These are phyloP conservation scores for Coprinopsis marcescibilis DNA, from an alignment of 768 basidiomycete species.

Conservation along the genomic window DNA sequence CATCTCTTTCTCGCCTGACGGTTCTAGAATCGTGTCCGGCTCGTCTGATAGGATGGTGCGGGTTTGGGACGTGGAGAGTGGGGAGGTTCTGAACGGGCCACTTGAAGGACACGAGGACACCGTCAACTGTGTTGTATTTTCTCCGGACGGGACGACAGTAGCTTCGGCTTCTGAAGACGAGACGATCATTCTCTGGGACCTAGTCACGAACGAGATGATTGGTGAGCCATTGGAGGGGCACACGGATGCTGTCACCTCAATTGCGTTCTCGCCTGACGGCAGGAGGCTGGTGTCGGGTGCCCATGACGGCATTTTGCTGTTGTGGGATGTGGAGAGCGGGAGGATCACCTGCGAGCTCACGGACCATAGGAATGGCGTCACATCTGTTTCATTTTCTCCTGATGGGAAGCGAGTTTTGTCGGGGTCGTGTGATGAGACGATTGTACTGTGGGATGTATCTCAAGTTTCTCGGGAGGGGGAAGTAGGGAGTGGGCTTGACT, in stretches of 20 bases:
- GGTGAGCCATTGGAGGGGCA: constrained; percentile 11
- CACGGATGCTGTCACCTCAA: constrained; percentile 6
- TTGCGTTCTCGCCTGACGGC: constrained; percentile 24
- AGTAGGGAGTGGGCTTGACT: not conserved
- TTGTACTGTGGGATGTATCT: constrained; percentile 19
- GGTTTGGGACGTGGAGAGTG: constrained; percentile 15
- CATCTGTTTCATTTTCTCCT: constrained; percentile 21
- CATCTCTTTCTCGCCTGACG: constrained; percentile 21
- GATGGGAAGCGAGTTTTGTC: constrained; percentile 20
- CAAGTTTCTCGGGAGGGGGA: not conserved
- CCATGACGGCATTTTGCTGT: constrained; percentile 20
- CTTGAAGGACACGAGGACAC: constrained; percentile 16
- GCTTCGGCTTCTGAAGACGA: constrained; percentile 18
- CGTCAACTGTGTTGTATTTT: constrained; percentile 17
- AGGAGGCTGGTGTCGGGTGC: constrained; percentile 21
- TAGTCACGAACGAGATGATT: not conserved
- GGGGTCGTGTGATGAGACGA: constrained; percentile 14
- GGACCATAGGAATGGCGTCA: constrained; percentile 16
- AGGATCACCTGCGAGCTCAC: constrained; percentile 11
- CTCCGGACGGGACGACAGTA: constrained; percentile 13
- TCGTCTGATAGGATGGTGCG: constrained; percentile 21
- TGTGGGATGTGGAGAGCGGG: constrained; percentile 14
- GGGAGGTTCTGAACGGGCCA: constrained; percentile 3
- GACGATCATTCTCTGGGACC: constrained; percentile 16
- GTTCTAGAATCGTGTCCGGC: constrained; percentile 28